Evolutionary conservation across 2,329 filamentous ascomycete genomes (phyloP).

Genomic region (Alternaria arborescens): DNA sequence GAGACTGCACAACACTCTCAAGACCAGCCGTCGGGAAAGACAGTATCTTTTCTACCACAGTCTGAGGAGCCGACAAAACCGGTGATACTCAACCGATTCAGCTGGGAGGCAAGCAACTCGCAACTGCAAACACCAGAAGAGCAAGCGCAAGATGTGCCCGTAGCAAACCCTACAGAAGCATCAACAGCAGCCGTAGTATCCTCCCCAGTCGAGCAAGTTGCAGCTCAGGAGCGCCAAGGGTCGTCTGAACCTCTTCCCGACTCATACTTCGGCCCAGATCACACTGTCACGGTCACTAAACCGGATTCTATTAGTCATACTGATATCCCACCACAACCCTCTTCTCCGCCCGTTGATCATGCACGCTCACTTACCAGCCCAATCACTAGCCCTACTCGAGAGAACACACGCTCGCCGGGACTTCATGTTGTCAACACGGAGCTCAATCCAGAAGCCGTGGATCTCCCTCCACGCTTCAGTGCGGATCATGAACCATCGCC

Average conservation of each 20-base stretch:
- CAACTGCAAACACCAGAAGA: slow-evolving; percentile 19
- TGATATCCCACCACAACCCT: slow-evolving; percentile 22
- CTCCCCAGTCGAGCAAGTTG: slow-evolving; percentile 23
- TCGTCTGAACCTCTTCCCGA: slow-evolving; percentile 31
- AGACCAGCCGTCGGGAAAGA: slow-evolving; percentile 18
- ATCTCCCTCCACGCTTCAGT: slow-evolving; percentile 47
- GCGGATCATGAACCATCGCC: slow-evolving; percentile 28
- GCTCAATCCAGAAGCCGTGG: slow-evolving; percentile 48
- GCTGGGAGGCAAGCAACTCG: slow-evolving; percentile 41
- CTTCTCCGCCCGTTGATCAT: slow-evolving; percentile 28
- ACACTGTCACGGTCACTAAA: slow-evolving; percentile 33
- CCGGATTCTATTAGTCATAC: slow-evolving; percentile 31
- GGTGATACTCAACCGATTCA: slow-evolving; percentile 39
- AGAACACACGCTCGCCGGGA: slow-evolving; percentile 38
- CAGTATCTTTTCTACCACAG: slow-evolving; percentile 17
- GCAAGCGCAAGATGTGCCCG: slow-evolving; percentile 15
- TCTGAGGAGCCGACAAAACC: slow-evolving; percentile 27
- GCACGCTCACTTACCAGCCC: slow-evolving; percentile 27
- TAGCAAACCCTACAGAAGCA: slow-evolving; percentile 21
- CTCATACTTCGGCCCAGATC: slow-evolving; percentile 40
- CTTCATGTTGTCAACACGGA: slow-evolving; percentile 57
- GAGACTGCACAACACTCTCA: slow-evolving; percentile 33
- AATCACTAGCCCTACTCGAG: slow-evolving; percentile 30
- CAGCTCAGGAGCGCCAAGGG: slow-evolving; percentile 28
- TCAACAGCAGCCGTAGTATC: slow-evolving; percentile 14